These are phyloP conservation scores for Russula virescens DNA, from an alignment of 768 basidiomycete species.

Conservation along the genomic window DNA sequence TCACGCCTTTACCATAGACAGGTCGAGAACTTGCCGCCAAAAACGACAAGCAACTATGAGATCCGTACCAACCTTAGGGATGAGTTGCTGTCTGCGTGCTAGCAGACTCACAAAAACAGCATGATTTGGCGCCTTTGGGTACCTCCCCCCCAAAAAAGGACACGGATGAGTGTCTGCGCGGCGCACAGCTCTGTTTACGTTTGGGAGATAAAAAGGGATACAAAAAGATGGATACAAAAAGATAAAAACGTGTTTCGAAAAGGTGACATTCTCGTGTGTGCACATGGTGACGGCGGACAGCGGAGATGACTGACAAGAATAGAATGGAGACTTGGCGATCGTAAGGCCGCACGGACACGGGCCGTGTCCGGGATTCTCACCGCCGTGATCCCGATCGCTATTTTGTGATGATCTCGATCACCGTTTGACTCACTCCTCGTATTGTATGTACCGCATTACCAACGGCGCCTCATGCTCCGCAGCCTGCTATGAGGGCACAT, in stretches of 20 bases:
- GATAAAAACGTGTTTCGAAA: background rate
- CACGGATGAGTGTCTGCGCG: background rate
- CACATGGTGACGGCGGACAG: background rate
- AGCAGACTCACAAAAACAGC: constrained; percentile 12
- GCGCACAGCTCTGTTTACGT: background rate
- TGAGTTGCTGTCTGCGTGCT: constrained; percentile 6
- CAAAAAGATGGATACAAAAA: too few species aligned
- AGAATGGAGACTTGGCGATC: too few species aligned
- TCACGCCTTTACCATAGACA: constrained; percentile 20
- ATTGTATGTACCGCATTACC: too few species aligned
- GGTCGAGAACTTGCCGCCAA: constrained; percentile 20
- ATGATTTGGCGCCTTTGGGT: background rate
- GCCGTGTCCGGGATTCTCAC: too few species aligned
- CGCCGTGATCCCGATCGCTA: background rate
- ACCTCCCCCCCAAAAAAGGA: background rate
- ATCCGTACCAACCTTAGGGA: constrained; percentile 2
- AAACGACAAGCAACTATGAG: constrained; percentile 12
- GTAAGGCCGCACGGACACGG: too few species aligned
- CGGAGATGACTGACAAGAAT: background rate
- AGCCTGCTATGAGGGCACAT: background rate
- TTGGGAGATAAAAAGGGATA: constrained; percentile 3
- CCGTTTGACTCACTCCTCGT: background rate
- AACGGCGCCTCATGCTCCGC: background rate
- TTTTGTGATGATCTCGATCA: too few species aligned
- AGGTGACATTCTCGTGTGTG: background rate